A percentile compares a stretch with the other conserved stretches of the same genome.
Conservation (phyloP, 2,329 filamentous ascomycete genomes). For the Xylariaceae sp. region DNA sequence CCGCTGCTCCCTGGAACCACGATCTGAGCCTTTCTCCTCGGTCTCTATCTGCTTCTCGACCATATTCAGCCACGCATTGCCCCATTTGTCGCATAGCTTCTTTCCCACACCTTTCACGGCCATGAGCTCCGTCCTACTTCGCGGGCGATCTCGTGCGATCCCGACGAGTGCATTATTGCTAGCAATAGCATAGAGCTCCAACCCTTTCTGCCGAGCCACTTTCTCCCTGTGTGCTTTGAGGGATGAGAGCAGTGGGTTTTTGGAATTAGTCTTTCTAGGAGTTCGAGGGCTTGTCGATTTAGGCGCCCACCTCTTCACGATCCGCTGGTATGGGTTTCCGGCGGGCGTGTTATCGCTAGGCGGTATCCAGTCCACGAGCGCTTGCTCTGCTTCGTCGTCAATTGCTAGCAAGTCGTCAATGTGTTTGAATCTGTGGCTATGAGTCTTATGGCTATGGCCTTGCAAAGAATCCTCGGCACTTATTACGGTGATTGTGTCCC, state of each 20-base stretch:
- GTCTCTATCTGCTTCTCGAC: slow-evolving; percentile 1
- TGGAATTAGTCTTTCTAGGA: neutral
- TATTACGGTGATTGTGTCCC: neutral
- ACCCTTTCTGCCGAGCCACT: neutral
- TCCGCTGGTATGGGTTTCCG: neutral
- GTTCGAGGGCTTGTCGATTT: neutral
- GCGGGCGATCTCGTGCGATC: neutral
- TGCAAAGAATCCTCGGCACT: neutral
- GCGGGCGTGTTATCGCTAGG: neutral
- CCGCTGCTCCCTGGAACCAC: neutral
- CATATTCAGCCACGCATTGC: slow-evolving; percentile 1
- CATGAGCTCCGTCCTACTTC: neutral
- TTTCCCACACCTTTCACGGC: neutral
- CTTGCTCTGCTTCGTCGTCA: neutral
- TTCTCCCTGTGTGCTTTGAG: slow-evolving; percentile 1
- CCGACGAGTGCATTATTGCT: neutral
- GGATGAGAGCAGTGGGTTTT: neutral
- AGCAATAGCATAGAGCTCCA: neutral
- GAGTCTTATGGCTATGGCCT: neutral
- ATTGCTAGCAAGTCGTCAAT: neutral
- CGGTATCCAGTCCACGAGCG: neutral
- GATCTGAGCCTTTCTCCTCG: neutral
- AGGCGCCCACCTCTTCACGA: neutral
- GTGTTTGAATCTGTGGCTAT: neutral
- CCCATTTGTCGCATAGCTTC: slow-evolving; percentile 2